Base-by-base conservation (phyloP, 768 basidiomycete genomes). In the Podaxis carcinomalis region DNA sequence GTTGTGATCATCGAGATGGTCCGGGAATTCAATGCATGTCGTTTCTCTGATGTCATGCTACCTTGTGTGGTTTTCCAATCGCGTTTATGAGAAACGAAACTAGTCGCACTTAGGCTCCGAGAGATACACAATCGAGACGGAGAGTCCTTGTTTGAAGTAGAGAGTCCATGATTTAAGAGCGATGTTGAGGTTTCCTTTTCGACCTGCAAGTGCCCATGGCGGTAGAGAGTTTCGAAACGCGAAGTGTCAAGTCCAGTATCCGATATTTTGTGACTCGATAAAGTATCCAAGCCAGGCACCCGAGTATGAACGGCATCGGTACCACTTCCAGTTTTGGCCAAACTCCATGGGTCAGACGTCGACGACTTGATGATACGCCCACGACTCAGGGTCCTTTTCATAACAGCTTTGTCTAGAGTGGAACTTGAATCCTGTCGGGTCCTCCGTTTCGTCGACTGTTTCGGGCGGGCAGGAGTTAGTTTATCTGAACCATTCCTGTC, bases 311-410 rank as follows among this genome's bases (percentile, higher is more conserved):
- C 76, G 19, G 74, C 68, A 1, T 77, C 77, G 5, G 71, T 66
- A 14, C 76, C 77, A 54, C 77, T 70, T 14, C 67, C 69, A 11
- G 67, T 74, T 61, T 80, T 78, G 61, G 80, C 77, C 28, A 80
- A 62, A 2, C 75, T 75, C 75, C 77, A 80, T 7, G 68, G 61
- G 42, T 68, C 72, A 2, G 75, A 74, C 13, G 58, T 42, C 9
- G 54, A 64, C 50, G 66, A 63, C 39, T 65, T 64, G 64, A 67
- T 37, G 56, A 54, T 37, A 56, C 64, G 27, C 21, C 47, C 35
- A 51, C 53, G 27, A 57, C 57, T 28, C 50, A 56, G 37, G 57
- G 46, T 49, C 42, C 10, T 42, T 35, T 36, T 53, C 32, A 19
- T 16, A 51, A 52, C 54, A 47, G 47, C 57, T 50, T 61, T 57